A percentile compares a stretch with the other conserved stretches of the same genome.
Evolutionary conservation across 73 alveolate genomes (phyloP).

Genomic region (Tetrahymena malaccensis): DNA sequence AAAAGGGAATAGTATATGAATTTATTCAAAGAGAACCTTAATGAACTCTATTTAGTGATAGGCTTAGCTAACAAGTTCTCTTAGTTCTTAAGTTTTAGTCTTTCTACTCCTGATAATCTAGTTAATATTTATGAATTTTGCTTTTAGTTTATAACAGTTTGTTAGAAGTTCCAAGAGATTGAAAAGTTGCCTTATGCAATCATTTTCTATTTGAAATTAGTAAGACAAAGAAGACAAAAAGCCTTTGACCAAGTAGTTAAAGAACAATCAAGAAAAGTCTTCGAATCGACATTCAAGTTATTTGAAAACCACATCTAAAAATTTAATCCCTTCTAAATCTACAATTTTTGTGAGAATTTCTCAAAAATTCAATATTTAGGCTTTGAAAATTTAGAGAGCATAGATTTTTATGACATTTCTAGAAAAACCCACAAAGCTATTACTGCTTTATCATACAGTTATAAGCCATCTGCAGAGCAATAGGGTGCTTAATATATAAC

Average conservation of each 20-base stretch:
- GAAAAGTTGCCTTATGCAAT: not conserved
- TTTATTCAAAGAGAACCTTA: not conserved
- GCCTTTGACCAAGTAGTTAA: not conserved
- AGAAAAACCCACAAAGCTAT: constrained; percentile 5
- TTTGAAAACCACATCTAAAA: constrained; percentile 12
- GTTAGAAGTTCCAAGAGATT: not conserved
- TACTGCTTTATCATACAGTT: not conserved
- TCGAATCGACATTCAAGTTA: not conserved
- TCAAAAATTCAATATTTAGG: constrained; percentile 8
- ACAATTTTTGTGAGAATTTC: constrained; percentile 7
- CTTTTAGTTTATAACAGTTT: not conserved
- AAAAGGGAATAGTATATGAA: not conserved
- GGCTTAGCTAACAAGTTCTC: not conserved
- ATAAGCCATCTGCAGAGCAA: not conserved
- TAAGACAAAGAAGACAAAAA: not conserved
- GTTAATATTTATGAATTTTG: not conserved
- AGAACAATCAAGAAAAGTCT: not conserved
- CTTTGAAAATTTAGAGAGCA: constrained; percentile 7
- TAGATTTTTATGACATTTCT: not conserved
- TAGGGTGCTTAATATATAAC: not conserved
- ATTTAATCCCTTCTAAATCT: constrained; percentile 1
- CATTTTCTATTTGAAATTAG: not conserved
- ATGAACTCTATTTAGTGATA: not conserved
- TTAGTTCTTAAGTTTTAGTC: not conserved
- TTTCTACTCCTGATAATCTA: not conserved